These are phyloP conservation scores for Puccinia coronata DNA, from an alignment of 1,284 basidiomycete species.

Conservation along the genomic window DNA sequence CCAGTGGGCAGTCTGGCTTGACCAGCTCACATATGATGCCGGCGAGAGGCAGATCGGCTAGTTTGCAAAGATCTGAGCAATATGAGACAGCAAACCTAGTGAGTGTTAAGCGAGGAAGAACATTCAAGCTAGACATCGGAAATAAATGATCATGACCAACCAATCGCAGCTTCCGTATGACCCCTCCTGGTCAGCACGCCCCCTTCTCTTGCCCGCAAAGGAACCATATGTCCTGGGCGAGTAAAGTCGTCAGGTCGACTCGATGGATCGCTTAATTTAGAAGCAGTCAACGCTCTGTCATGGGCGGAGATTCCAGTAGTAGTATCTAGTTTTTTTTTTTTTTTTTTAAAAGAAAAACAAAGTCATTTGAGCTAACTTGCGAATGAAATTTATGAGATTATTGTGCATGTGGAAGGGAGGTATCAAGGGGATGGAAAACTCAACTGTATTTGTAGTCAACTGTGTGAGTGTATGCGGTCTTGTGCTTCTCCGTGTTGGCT, in stretches of 20 bases:
- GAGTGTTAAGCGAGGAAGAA: too few relatives aligned
- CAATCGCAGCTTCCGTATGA: slow-evolving; percentile 86
- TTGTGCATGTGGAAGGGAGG: too few relatives aligned
- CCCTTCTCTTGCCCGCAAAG: slow-evolving; percentile 80
- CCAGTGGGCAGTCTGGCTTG: slow-evolving; percentile 79
- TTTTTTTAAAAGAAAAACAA: too few relatives aligned
- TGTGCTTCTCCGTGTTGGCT: slow-evolving; percentile 83
- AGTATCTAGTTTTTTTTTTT: too few relatives aligned
- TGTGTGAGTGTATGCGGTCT: slow-evolving; percentile 96
- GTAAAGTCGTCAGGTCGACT: slow-evolving; percentile 75
- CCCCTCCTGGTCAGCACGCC: slow-evolving; percentile 82
- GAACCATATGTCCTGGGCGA: slow-evolving; percentile 92
- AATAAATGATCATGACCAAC: too few relatives aligned
- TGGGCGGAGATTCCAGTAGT: slow-evolving; percentile 96
- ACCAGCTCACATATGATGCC: slow-evolving; percentile 94
- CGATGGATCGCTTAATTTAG: slow-evolving; percentile 70
- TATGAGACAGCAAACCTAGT: too few relatives aligned
- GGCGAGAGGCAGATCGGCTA: slow-evolving; percentile 74
- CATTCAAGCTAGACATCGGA: too few relatives aligned
- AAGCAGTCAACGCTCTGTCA: slow-evolving; percentile 84
- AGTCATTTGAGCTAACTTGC: too few relatives aligned
- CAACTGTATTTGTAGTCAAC: slow-evolving; percentile 83
- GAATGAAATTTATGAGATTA: too few relatives aligned
- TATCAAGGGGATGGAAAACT: neutral
- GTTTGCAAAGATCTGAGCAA: slow-evolving; percentile 72